Conservation (phyloP, 805 yeast species). For the Yarrowia sp. region DNA sequence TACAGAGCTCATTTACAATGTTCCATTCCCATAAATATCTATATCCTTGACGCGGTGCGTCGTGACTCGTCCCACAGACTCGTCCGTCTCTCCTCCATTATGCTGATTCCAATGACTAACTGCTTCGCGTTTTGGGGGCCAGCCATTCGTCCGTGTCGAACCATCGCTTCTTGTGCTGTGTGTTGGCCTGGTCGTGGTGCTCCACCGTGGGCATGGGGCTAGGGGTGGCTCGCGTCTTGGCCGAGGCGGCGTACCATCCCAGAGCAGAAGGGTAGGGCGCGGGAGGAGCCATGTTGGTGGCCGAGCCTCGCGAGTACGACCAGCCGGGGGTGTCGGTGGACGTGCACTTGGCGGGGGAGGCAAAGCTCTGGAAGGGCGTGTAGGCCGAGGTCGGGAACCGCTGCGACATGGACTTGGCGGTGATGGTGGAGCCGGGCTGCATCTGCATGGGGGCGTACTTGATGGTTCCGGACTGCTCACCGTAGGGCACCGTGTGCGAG, state of each 20-base stretch:
- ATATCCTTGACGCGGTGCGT: not conserved
- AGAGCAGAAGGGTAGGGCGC: constrained; percentile 32
- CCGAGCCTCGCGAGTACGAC: constrained; percentile 64
- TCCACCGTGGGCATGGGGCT: constrained; percentile 19
- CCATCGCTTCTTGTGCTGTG: constrained; percentile 24
- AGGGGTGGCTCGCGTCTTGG: constrained; percentile 12
- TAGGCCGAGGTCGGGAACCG: constrained; percentile 67
- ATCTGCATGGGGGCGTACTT: constrained; percentile 91
- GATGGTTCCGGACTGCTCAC: constrained; percentile 71
- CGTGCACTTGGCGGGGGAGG: constrained; percentile 44
- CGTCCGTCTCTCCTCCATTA: not conserved
- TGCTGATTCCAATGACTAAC: not conserved
- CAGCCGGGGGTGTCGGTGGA: constrained; percentile 87
- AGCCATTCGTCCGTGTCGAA: constrained; percentile 21
- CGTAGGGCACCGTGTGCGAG: constrained; percentile 69
- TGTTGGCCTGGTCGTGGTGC: constrained; percentile 9
- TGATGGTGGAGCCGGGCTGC: constrained; percentile 74
- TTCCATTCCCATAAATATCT: constrained; percentile 23
- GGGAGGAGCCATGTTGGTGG: constrained; percentile 65
- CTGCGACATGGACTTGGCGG: constrained; percentile 51
- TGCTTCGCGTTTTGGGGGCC: constrained; percentile 14
- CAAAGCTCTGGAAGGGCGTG: constrained; percentile 53
- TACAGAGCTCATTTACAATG: constrained; percentile 1
- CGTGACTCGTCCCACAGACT: too few species aligned
- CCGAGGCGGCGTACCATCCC: constrained; percentile 32